These are phyloP conservation scores for Rhodotorula sphaerocarpa DNA, from an alignment of 768 basidiomycete species.

Conservation along the genomic window DNA sequence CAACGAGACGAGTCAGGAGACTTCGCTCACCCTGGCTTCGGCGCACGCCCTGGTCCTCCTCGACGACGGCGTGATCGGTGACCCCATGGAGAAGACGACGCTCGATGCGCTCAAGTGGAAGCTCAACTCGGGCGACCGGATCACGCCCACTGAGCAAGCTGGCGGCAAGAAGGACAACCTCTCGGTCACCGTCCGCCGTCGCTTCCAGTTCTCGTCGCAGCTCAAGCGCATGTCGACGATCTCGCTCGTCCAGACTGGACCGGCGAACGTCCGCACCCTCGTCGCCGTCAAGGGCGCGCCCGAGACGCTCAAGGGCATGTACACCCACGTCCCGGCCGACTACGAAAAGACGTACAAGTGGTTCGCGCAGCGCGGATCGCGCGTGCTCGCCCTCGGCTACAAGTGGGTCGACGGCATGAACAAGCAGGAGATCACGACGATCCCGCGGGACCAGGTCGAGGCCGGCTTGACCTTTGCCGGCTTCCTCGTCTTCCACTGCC, in stretches of 20 bases:
- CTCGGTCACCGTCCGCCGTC: slow-evolving; percentile 65
- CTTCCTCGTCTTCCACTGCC: slow-evolving; percentile 97
- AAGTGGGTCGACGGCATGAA: slow-evolving; percentile 70
- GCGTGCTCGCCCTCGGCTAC: slow-evolving; percentile 82
- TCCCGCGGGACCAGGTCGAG: slow-evolving; percentile 75
- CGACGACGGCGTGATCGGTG: slow-evolving; percentile 91
- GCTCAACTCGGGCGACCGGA: slow-evolving; percentile 58
- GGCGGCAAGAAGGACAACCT: slow-evolving; percentile 43
- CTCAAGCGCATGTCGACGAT: slow-evolving; percentile 97
- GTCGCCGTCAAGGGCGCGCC: slow-evolving; percentile 88
- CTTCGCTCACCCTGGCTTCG: slow-evolving; percentile 77
- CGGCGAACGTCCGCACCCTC: slow-evolving; percentile 32
- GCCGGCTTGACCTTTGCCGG: slow-evolving; percentile 74
- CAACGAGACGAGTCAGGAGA: slow-evolving; percentile 64
- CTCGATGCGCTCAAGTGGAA: slow-evolving; percentile 85
- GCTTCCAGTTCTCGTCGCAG: slow-evolving; percentile 96
- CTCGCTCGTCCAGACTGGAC: slow-evolving; percentile 43
- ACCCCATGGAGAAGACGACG: slow-evolving; percentile 98
- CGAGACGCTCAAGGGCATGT: slow-evolving; percentile 88
- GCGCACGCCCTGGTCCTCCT: slow-evolving; percentile 90
- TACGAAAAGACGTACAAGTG: slow-evolving; percentile 95
- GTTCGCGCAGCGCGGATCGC: slow-evolving; percentile 84
- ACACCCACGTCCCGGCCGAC: slow-evolving; percentile 58
- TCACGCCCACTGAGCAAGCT: slow-evolving; percentile 53
- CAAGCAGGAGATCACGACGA: slow-evolving; percentile 76